Evolutionary conservation across 495 filamentous ascomycete species (phyloP).

Genomic region (Aspergillus homomorphus): DNA sequence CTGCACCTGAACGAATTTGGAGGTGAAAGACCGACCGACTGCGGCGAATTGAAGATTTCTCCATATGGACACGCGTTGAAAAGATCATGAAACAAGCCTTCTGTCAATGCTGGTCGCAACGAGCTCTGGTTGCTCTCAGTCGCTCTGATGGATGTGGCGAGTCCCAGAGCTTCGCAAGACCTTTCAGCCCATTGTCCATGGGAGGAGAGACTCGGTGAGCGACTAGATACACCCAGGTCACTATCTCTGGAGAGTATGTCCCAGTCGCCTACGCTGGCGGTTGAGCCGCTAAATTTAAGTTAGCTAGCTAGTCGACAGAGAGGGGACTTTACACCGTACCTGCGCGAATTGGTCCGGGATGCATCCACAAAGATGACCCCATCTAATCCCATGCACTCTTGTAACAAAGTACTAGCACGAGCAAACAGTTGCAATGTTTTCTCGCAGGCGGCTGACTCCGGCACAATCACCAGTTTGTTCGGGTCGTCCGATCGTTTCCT

Average conservation of each 20-base stretch:
- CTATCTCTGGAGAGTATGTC: conserved; percentile 5
- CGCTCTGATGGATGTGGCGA: background rate
- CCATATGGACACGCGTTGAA: conserved; percentile 30
- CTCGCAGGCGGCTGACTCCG: background rate
- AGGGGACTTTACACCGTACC: conserved; percentile 8
- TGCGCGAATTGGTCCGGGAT: conserved; percentile 19
- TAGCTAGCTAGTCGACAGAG: background rate
- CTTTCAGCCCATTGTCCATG: conserved; percentile 14
- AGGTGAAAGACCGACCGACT: background rate
- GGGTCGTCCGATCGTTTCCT: conserved; percentile 15
- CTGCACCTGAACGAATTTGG: background rate
- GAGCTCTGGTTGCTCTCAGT: background rate
- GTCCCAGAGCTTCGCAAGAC: conserved; percentile 15
- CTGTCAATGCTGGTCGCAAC: conserved; percentile 6
- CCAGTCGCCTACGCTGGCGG: conserved; percentile 12
- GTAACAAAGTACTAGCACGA: conserved; percentile 30
- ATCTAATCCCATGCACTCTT: conserved; percentile 29
- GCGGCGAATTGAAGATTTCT: conserved; percentile 24
- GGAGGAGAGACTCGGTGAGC: conserved; percentile 5
- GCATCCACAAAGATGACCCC: conserved; percentile 37
- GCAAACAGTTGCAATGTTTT: conserved; percentile 21
- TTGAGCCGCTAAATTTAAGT: conserved; percentile 9
- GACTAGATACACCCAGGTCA: conserved; percentile 3
- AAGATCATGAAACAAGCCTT: conserved; percentile 26
- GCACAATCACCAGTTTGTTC: conserved; percentile 13